Conservation (phyloP, 2,329 filamentous ascomycete species). For the Botrytis fragariae region DNA sequence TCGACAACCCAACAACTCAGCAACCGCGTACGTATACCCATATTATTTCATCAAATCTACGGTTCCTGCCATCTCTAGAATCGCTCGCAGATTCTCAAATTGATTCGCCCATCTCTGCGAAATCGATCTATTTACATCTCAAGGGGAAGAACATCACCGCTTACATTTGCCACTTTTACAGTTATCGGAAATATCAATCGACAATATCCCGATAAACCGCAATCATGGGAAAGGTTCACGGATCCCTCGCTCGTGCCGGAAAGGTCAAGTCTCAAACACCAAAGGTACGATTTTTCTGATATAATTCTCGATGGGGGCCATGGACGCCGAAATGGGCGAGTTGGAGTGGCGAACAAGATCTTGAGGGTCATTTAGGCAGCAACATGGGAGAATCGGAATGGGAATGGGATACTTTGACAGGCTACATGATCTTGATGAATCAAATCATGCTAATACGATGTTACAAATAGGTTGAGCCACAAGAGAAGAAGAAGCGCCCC, state of each 20-base stretch:
- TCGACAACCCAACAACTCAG: constrained; percentile 19
- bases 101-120: not conserved
- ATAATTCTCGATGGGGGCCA: constrained; percentile 11
- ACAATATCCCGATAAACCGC: constrained; percentile 40
- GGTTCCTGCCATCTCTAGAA: not conserved
- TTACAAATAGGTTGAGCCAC: constrained; percentile 68
- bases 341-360: not conserved
- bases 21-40: constrained; percentile 20
- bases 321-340: not conserved
- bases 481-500: constrained; percentile 95
- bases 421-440: not conserved
- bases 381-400: no score
- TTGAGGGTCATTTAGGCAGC: not conserved
- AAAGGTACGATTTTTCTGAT: constrained; percentile 60
- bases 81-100: constrained; percentile 8
- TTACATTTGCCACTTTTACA: constrained; percentile 27
- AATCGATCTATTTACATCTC: not conserved
- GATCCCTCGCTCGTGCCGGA: constrained; percentile 91
- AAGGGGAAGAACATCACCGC: not conserved
- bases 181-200: constrained; percentile 33
- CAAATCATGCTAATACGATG: constrained; percentile 30
- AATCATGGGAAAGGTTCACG: constrained; percentile 91
- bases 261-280: constrained; percentile 98
- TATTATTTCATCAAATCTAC: constrained; percentile 7
- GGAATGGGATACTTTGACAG: not conserved